Base-by-base conservation (phyloP, 2,329 filamentous ascomycete species). In the Trichoderma sp. region DNA sequence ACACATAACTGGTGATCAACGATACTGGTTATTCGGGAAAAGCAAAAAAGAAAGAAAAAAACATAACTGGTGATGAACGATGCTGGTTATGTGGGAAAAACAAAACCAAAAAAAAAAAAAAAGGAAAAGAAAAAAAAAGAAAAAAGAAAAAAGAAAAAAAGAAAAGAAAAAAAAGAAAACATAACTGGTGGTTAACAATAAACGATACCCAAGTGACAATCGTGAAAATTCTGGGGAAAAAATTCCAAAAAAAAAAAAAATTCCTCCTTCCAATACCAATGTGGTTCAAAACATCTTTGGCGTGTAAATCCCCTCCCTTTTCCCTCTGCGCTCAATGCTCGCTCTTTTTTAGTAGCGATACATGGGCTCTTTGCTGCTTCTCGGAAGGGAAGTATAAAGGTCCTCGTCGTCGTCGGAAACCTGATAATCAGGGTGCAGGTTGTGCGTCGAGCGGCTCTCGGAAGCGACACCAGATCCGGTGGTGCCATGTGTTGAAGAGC, bases 381-480 rank as follows among this genome's bases (percentile, higher is more conserved):
- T 80, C 22, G 76, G 73, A 17, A 75, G 73, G n/a, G 78, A 74
- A 52, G 80, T 78, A 65, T 83, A 83, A 48, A 82, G 72, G 58
- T 82, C 79, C 37, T 81, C 79, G 39, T 78, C 76, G 39, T 78
- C 76, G 42, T 78, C 75, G 4, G 74, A 76, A 32, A 74, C 73
- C n/a, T 78, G 74, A 15, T 72, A 64, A 53, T 58, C 69, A 67
- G 27, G 45, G 66, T 45, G 64, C 29, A 54, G 1, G 19, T 61
- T 54, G 34, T 70, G 65, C 4, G 70, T 72, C 34, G 71, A 70
- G 63, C 72, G 69, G 22, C 66, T 66, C 45, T 70, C 59, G 15
- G 70, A 57, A 35, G 69, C 68, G 27, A 68, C 72, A 45, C 67
- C 70, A 8, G 71, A 39, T 19, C 29, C 63, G 71, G 17, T 70